These are phyloP conservation scores for Psilocybe sp. DNA, from an alignment of 768 basidiomycete species.

Conservation along the genomic window DNA sequence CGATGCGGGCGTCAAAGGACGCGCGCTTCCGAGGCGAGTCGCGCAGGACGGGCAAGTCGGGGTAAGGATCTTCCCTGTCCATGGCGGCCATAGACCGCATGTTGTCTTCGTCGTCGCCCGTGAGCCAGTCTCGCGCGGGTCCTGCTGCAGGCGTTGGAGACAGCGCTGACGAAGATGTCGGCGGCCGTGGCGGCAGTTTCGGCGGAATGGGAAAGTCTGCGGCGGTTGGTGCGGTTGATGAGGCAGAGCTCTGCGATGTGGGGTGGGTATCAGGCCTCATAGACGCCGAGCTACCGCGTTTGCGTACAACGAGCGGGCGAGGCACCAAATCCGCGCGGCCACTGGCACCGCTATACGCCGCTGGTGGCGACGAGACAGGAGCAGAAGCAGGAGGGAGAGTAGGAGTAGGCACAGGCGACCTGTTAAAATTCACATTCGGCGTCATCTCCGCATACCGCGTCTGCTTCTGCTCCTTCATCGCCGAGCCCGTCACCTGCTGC, in stretches of 20 bases:
- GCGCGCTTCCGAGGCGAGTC: conserved; percentile 73
- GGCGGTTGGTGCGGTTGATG: neutral
- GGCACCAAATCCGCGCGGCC: conserved; percentile 10
- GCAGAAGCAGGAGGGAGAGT: too few species aligned
- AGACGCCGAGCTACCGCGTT: conserved; percentile 45
- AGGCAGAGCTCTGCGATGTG: neutral
- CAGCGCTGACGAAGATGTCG: neutral
- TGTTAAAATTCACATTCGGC: neutral
- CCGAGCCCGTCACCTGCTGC: conserved; percentile 52
- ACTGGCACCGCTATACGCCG: neutral
- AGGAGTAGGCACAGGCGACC: too few species aligned
- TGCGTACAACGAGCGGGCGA: conserved; percentile 47
- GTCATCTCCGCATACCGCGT: conserved; percentile 2
- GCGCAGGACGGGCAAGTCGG: conserved; percentile 51
- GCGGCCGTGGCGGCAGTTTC: conserved; percentile 2
- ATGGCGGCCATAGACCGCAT: conserved; percentile 4
- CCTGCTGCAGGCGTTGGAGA: conserved; percentile 9
- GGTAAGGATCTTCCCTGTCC: conserved; percentile 12
- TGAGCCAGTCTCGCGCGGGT: conserved; percentile 62
- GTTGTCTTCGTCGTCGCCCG: conserved; percentile 56
- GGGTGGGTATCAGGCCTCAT: conserved; percentile 32
- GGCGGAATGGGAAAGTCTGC: conserved; percentile 1
- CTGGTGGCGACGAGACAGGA: too few species aligned
- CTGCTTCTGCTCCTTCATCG: conserved; percentile 42
- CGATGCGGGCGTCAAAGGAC: conserved; percentile 45